Base-by-base conservation (phyloP, 2,329 filamentous ascomycete species). In the Aureobasidium namibiae region DNA sequence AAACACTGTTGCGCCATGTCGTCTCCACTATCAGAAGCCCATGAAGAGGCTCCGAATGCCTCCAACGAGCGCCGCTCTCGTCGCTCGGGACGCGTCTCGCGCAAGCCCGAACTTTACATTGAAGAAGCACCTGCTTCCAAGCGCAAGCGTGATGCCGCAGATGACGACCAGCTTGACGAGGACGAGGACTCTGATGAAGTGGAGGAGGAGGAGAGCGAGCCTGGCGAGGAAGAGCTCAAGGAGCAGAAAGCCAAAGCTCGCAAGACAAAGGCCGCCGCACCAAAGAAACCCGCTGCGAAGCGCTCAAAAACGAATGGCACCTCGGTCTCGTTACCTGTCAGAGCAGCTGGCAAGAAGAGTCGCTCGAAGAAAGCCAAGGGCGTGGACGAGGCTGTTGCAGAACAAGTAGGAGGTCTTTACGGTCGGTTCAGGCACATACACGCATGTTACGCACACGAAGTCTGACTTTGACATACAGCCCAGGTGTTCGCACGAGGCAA, bases 401-500 rank as follows among this genome's bases (percentile, higher is more conserved):
- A 79, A 41, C 77, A 81, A 62, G 76, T 75, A 21, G 82, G 74
- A 52, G 78, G 83, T 10, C 70, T 87, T 16, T 87, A 82, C 67
- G 81, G 80, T 82, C 67, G 59, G 73, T 62, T 21, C 39, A 31
- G 39, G 14, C 31, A 29, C 16, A 29, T 24, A 21, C 23, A 23
- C 23, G 13, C 23, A 41, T 11, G 16, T 4, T 67, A 54, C 64
- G 16, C 45, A 26, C 11, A 38, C 38, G 21, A 33, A 42, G 23
- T 33, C 31, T 36, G 39, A 59, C 41, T 41, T 44, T n/a, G 7
- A 2, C 6, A 6, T 34, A 50, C 54, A 83, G 82, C 79, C 63
- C 81, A 86, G 65, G 77, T 86, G 16, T 86, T 86, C 67, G 79
- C 78, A 33, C 76, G 77, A 63, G 78, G 74, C 53, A 77, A 80